Evolutionary conservation across 1,284 basidiomycete species (phyloP), one percentile per base, ranked within the genome.

Genomic region (Trametes hirsuta): DNA sequence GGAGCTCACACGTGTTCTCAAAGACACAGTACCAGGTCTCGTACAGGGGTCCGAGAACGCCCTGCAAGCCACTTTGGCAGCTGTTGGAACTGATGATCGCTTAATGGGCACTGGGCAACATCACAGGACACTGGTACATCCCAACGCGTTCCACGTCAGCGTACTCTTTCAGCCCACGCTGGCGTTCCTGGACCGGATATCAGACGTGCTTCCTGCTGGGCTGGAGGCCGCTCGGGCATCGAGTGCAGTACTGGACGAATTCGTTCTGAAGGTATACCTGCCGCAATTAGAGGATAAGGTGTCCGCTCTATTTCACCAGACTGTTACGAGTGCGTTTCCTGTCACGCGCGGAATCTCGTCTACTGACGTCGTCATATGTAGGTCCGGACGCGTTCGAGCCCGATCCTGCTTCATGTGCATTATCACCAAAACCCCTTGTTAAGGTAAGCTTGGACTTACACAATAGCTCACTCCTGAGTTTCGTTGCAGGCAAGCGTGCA

Each of bases 231-330:
- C 86, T 22, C 80, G 84, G 56, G 84, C 88, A 1, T 91, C 94
- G 39, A 90, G 87, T 46, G 81, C 83, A 14, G 85, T 96, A 36
- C 73, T 99, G 59, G 95, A 98, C 63, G 95, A 98, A 57, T 99
- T 99, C 72, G 95, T 99, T 6, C 80, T 94, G 54, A 91, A 91
- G 63, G 90, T 95, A 0, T 99, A 98, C 77, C 77, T 99, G 44
- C 96, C 97, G 0, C 95, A 97, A 73, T 77, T 99, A 61, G 96
- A 98, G 74, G 96, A 98, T 69, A 97, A 95, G 74, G 94, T 98
- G 42, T 89, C 92, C 0, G 81, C 85, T 52, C 79, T 97, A 35
- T 98, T 98, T 76, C 93, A 94, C 71, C 84, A 91, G 58, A 87
- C 94, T 12, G 87, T 96, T 4, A 88, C 88, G 18, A 88, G 93